Base-by-base conservation (phyloP, 176 grass and related monocot species). In the Oryza officinalis region DNA sequence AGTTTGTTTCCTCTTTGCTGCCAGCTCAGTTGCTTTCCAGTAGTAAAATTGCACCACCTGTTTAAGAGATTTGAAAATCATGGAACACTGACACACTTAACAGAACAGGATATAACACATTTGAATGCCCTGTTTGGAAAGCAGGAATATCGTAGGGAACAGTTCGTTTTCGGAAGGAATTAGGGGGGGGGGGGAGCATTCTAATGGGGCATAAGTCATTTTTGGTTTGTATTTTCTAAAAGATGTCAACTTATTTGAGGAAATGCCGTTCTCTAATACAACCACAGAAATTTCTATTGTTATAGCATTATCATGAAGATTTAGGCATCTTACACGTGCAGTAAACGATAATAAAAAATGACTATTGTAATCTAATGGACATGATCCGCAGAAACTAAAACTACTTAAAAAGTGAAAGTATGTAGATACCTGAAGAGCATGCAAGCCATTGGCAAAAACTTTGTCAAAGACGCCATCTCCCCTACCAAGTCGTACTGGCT, bases 11-110 rank as follows among this genome's bases (percentile, higher is more conserved):
- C 71, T 86, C 82, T 68, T 74, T 80, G 76, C 27, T 71, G 79
- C 79, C 67, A 92, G 26, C 37, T 90, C 77, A 74, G 80, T 37
- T 63, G 80, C 68, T 88, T 91, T 95, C 96, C 96, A 98, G 85
- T 80, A 81, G 87, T 89, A 98, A 59, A 95, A 98, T 83, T 95
- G 90, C 35, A 93, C 60, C 54, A 87, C 91, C 96, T 98, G 76
- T 77, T 74, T 52, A 43, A 81, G 18, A 83, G 17, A 88, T 2
- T 52, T 26, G 10, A 33, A 60, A 61, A 20, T 50, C 40, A 80
- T 23, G 25, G n/a, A 79, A 79, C 28, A 45, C 46, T 22, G 60
- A 75, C 28, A 46, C 46, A 74, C 18, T 17, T 74, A 28, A 43
- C 3, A 76, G 52, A 63, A 50, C 13, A 66, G 0, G 8, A 81